Percentiles rank a stretch among this genome's conserved stretches.
Evolutionary conservation across 2,329 filamentous ascomycete species (phyloP).

Genomic region (Trichoderma afroharzianum): DNA sequence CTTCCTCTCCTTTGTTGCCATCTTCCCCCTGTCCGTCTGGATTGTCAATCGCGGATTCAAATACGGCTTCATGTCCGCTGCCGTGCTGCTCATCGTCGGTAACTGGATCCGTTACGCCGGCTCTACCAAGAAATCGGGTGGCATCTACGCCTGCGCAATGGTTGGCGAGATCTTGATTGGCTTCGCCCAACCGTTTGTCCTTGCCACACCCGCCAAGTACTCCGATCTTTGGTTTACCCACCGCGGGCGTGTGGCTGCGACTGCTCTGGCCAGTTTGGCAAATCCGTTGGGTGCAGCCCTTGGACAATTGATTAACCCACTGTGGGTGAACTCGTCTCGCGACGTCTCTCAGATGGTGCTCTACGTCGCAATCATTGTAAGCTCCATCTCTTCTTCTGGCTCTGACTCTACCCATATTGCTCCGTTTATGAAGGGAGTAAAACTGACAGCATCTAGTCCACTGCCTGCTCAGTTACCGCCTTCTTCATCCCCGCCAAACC

Average conservation of each 20-base stretch:
- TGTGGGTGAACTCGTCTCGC: slow-evolving; percentile 60
- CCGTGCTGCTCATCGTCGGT: slow-evolving; percentile 70
- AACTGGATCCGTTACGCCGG: slow-evolving; percentile 92
- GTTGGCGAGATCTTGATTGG: slow-evolving; percentile 89
- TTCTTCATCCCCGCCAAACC: slow-evolving; percentile 76
- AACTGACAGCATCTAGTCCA: slow-evolving; percentile 31
- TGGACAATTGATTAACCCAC: slow-evolving; percentile 80
- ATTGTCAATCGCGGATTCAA: slow-evolving; percentile 78
- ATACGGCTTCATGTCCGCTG: slow-evolving; percentile 68
- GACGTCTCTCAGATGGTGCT: slow-evolving; percentile 80
- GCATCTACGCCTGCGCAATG: slow-evolving; percentile 74
- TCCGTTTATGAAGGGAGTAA: too few relatives aligned
- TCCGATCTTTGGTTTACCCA: slow-evolving; percentile 94
- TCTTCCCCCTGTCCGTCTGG: slow-evolving; percentile 70
- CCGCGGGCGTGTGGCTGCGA: slow-evolving; percentile 77
- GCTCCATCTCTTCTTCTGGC: too few relatives aligned
- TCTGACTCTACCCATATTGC: too few relatives aligned
- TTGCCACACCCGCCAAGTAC: slow-evolving; percentile 84
- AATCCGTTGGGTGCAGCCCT: slow-evolving; percentile 89
- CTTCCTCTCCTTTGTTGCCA: slow-evolving; percentile 75
- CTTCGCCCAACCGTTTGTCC: slow-evolving; percentile 85
- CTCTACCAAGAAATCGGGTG: slow-evolving; percentile 49
- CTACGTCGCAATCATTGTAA: slow-evolving; percentile 76
- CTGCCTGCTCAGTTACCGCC: slow-evolving; percentile 62
- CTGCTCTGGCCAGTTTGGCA: slow-evolving; percentile 77